A percentile compares a stretch with the other conserved stretches of the same genome.
Evolutionary conservation across 1,284 basidiomycete species (phyloP).

Genomic region (Boletus mariae): DNA sequence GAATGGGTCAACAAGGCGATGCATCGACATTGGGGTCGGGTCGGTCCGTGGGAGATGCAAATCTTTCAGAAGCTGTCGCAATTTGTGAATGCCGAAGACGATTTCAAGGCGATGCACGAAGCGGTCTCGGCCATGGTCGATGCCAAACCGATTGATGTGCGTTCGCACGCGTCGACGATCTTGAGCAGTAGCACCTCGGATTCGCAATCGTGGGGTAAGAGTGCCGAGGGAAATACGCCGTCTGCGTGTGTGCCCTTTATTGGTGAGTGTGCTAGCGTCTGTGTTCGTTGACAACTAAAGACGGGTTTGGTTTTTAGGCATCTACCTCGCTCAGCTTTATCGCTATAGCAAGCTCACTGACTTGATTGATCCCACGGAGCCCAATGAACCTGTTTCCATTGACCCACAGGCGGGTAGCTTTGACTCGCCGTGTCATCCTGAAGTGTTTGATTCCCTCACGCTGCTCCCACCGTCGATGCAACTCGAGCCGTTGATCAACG

Average conservation of each 20-base stretch:
- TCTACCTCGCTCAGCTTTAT: conserved; percentile 74
- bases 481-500: conserved; percentile 83
- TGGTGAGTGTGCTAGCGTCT: conserved; percentile 42
- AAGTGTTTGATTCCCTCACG: conserved; percentile 68
- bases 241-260: conserved; percentile 74
- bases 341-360: conserved; percentile 70
- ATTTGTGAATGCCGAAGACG: conserved; percentile 64
- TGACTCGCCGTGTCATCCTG: conserved; percentile 65
- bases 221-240: conserved; percentile 43
- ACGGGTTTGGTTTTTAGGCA: conserved; percentile 41
- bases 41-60: conserved; percentile 73
- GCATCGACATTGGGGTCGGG: conserved; percentile 61
- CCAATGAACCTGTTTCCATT: conserved; percentile 61
- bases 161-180: conserved; percentile 47
- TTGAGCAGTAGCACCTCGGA: conserved; percentile 43
- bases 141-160: conserved; percentile 52
- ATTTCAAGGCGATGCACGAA: conserved; percentile 74
- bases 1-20: conserved; percentile 71
- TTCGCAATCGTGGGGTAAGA: conserved; percentile 39
- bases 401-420: conserved; percentile 62
- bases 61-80: conserved; percentile 73
- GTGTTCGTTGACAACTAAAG: neutral
- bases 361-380: conserved; percentile 78
- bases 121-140: conserved; percentile 64
- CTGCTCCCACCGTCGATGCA: conserved; percentile 70